A percentile compares a stretch with the other conserved stretches of the same genome.
Conservation (phyloP, 2,329 filamentous ascomycete species). For the Neonectria neomacrospora region DNA sequence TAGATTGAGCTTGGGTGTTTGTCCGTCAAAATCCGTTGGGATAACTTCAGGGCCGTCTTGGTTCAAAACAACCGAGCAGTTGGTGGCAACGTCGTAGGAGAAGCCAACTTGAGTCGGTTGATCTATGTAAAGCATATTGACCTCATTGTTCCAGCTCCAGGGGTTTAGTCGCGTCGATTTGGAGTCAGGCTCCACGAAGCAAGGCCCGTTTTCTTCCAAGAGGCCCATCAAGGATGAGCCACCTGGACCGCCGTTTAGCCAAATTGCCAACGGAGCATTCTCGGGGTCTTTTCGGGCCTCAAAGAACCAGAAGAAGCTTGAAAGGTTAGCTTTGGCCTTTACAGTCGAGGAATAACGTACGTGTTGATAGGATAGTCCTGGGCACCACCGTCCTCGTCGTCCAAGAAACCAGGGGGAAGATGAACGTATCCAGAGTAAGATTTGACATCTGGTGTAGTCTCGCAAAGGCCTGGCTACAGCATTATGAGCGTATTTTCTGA, state of each 20-base stretch:
- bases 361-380: constrained; percentile 34
- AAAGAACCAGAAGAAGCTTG: constrained; percentile 46
- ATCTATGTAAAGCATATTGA: constrained; percentile 66
- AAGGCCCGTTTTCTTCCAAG: constrained; percentile 58
- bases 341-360: neutral
- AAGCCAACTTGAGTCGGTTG: constrained; percentile 75
- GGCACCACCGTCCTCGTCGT: constrained; percentile 10
- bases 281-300: constrained; percentile 41
- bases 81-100: constrained; percentile 73
- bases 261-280: constrained; percentile 58
- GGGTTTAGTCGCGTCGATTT: constrained; percentile 65
- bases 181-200: constrained; percentile 58
- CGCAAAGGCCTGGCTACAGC: constrained; percentile 63
- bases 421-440: constrained; percentile 66
- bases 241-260: constrained; percentile 70
- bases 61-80: constrained; percentile 65
- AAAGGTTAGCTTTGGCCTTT: neutral
- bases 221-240: constrained; percentile 45
- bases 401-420: constrained; percentile 34
- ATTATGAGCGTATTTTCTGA: neutral
- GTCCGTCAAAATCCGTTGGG: constrained; percentile 51
- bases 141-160: constrained; percentile 71
- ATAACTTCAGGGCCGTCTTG: constrained; percentile 58
- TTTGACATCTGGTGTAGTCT: constrained; percentile 45
- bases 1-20: constrained; percentile 50